Base-by-base conservation (phyloP, 495 filamentous ascomycete genomes). In the Sporormia fimetaria region DNA sequence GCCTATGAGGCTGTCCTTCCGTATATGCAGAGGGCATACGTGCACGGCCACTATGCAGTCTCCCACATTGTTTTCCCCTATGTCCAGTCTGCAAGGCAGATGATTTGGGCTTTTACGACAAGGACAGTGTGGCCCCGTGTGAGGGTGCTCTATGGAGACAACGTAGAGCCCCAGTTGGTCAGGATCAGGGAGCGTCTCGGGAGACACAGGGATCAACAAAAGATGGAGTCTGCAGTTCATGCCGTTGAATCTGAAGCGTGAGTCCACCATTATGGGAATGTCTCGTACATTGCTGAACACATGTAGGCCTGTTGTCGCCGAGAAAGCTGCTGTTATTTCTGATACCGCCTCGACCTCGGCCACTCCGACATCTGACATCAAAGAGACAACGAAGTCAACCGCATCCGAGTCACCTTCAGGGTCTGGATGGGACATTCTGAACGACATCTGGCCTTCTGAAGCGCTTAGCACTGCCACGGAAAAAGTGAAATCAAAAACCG, bases 91-190 rank as follows among this genome's bases (percentile, higher is more conserved):
- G 75, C 74, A 3, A 84, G 78, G 74, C 70, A 74, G 10, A 75
- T 73, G 21, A 70, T 68, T 1, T 70, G 71, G 33, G 59, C 69
- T n/a, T 83, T 93, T 51, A 63, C 84, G 9, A 75, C 81, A 34
- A 68, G 74, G 29, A 81, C 73, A 2, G 52, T 94, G 9, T 90
- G 81, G 81, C 87, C 87, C 6, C 76, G 77, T 51, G 16, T 95
- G 5, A 70, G 78, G 20, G 71, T 83, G 17, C 62, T 94, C 8
- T 95, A 94, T 51, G 78, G 78, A 22, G 75, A 90, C 56, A 90
- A 88, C 49, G 88, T 99, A 6, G 87, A 95, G 62, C 92, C 92
- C 8, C 90, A 99, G 57, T 70, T 99, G 0, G 74, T 90, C 33
- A 81, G 85, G 48, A 96, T 99, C 47, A 78, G 84, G 10, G 81